Base-by-base conservation (phyloP, 768 basidiomycete species). In the Tricholomella constricta region DNA sequence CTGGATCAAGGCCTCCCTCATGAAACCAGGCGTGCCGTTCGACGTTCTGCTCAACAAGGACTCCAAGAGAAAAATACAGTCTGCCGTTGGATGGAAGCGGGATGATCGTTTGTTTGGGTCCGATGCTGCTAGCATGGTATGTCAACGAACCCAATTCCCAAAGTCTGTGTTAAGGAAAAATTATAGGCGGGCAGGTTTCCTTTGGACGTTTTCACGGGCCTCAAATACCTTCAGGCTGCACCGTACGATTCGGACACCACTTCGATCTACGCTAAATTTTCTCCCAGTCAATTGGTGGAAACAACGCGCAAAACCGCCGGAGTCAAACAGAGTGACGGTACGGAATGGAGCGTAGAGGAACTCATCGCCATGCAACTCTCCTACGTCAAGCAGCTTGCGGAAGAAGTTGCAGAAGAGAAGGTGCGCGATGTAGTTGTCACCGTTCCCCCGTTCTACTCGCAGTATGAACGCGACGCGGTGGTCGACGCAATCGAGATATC, bases 31-130 rank as follows among this genome's bases (percentile, higher is more conserved):
- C 40, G 72, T 91, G 27, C 94, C 96, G 4, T 96, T 99, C 62
- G 97, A 99, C 72, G 91, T 99, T 26, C 79, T 99, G 23, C 77
- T 98, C 51, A 97, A 98, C 75, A 91, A 91, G 68, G 96, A 98
- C 68, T 97, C 94, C 25, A 98, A 98, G 75, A 79, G 97, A 54
- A 98, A 98, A 73, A 92, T 97, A 26, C 88, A 90, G 59, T 85
- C 89, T 14, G 82, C 86, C 1, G 93, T 98, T 0, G 90, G 85
- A 9, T 96, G 94, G 90, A 96, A 97, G 72, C 85, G 85, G 61
- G 85, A 85, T 11, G 96, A 98, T 62, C 76, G 97, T 48, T 70
- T 94, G 29, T 96, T 98, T 72, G 94, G 94, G 6, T 74, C 82
- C 25, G 97, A 98, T 69, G 95, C 93, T 3, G 85, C 85, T 60